These are phyloP conservation scores for Inga oerstediana DNA, from an alignment of 306 rosid species.

Conservation along the genomic window DNA sequence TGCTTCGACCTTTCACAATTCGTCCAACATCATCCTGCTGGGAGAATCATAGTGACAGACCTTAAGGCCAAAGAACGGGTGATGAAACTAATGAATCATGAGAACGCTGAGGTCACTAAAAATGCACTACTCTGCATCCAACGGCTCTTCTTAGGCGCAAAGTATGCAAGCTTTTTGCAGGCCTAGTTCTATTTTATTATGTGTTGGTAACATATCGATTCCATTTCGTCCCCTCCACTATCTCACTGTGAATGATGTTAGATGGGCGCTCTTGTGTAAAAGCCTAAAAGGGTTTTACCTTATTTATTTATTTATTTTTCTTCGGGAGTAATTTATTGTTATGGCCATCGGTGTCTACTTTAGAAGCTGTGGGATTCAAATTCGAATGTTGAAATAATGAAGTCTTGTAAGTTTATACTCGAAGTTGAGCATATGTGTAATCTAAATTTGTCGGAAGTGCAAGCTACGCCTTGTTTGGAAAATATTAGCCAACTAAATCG, in stretches of 20 bases:
- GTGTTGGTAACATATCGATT: conserved; percentile 24
- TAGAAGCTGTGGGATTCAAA: conserved; percentile 2
- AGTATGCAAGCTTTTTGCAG: conserved; percentile 98
- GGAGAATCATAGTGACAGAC: conserved; percentile 86
- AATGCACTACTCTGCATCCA: conserved; percentile 96
- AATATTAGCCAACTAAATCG: neutral
- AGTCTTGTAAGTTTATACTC: neutral
- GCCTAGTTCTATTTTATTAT: conserved; percentile 45
- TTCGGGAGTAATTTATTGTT: conserved; percentile 32
- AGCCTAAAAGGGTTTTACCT: conserved; percentile 31
- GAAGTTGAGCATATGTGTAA: conserved; percentile 1
- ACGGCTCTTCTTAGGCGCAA: conserved; percentile 92
- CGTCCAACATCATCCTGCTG: conserved; percentile 82
- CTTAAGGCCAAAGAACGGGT: conserved; percentile 97
- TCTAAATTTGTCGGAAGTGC: neutral
- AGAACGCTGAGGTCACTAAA: conserved; percentile 90
- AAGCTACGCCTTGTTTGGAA: neutral
- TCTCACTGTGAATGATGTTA: neutral
- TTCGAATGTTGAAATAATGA: neutral
- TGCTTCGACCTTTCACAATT: conserved; percentile 95
- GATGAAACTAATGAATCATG: conserved; percentile 94
- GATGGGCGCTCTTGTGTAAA: conserved; percentile 29
- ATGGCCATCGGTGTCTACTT: conserved; percentile 21
- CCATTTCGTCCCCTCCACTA: conserved; percentile 7
- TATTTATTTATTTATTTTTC: neutral